Percentiles rank a stretch among this genome's conserved stretches.
Evolutionary conservation across 2,329 filamentous ascomycete species (phyloP).

Genomic region (Elsinoe ampelina): DNA sequence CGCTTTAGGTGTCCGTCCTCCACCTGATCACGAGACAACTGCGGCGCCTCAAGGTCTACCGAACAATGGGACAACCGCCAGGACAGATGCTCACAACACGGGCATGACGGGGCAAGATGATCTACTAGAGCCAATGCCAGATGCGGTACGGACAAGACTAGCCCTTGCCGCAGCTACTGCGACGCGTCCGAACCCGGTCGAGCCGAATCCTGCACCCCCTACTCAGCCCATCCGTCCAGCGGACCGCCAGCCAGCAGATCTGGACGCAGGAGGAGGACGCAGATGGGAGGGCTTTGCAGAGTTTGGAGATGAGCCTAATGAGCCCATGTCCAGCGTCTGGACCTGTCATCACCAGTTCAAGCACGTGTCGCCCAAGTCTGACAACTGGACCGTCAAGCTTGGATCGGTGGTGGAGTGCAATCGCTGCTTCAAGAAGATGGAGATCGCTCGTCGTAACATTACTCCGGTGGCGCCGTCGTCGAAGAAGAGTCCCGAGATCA

Average conservation of each 20-base stretch:
- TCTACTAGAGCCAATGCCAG: background rate
- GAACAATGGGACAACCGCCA: too few relatives aligned
- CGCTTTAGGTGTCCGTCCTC: too few relatives aligned
- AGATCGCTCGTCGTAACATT: background rate
- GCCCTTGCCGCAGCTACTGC: background rate
- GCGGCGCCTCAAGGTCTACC: too few relatives aligned
- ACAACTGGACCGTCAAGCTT: slow-evolving; percentile 18
- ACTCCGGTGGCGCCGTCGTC: background rate
- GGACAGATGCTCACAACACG: too few relatives aligned
- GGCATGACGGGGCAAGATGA: too few relatives aligned
- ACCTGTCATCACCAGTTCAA: slow-evolving; percentile 21
- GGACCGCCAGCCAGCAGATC: background rate
- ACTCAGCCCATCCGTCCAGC: background rate
- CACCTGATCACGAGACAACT: too few relatives aligned
- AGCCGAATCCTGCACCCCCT: too few relatives aligned
- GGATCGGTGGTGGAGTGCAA: slow-evolving; percentile 20
- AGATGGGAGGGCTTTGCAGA: slow-evolving; percentile 7
- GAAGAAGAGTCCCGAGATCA: background rate
- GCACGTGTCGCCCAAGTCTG: slow-evolving; percentile 12
- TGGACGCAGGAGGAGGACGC: slow-evolving; percentile 12
- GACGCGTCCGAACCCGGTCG: too few relatives aligned
- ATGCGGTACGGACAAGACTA: background rate
- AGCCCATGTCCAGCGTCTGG: slow-evolving; percentile 20
- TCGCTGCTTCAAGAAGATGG: slow-evolving; percentile 19
- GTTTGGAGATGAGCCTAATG: slow-evolving; percentile 21